Percentiles rank a stretch among this genome's conserved stretches.
These are phyloP conservation scores for Phytopythium delawarense DNA, from an alignment of 352 stramenopile genomes.

Conservation along the genomic window DNA sequence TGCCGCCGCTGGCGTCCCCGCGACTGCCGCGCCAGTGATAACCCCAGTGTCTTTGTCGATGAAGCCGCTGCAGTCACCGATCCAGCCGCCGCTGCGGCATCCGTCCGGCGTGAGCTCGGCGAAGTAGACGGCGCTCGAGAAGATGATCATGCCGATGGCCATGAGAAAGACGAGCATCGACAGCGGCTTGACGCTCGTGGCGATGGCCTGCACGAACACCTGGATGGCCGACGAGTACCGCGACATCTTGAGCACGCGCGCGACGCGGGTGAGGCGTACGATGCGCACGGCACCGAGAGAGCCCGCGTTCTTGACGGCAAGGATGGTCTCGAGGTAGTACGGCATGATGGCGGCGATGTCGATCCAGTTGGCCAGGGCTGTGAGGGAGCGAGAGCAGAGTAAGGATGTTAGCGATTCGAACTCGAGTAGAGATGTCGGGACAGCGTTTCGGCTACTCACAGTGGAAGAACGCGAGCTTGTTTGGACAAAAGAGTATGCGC, in stretches of 20 bases:
- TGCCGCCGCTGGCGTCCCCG: conserved; percentile 12
- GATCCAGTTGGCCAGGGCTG: conserved; percentile 77
- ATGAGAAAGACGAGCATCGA: conserved; percentile 88
- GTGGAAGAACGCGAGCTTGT: conserved; percentile 40
- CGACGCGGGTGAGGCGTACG: conserved; percentile 77
- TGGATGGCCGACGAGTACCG: conserved; percentile 84
- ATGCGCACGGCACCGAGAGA: conserved; percentile 78
- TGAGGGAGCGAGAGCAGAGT: background rate
- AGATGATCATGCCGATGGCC: conserved; percentile 79
- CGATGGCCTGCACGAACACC: conserved; percentile 74
- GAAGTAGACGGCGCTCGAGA: conserved; percentile 84
- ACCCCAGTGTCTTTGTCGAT: background rate
- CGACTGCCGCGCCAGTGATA: conserved; percentile 9
- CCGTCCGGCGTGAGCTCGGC: conserved; percentile 65
- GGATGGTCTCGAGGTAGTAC: conserved; percentile 74
- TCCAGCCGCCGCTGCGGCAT: conserved; percentile 54
- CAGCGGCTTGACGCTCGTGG: conserved; percentile 72
- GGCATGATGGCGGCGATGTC: conserved; percentile 82
- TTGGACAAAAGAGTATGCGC: conserved; percentile 46
- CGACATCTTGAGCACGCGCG: conserved; percentile 85
- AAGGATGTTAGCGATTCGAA: too few relatives aligned
- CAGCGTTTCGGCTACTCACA: conserved; percentile 19
- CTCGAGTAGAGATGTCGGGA: background rate
- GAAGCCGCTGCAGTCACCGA: conserved; percentile 31
- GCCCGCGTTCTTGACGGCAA: conserved; percentile 58